Conservation (phyloP, 306 rosid species). For the Quercus agrifolia region DNA sequence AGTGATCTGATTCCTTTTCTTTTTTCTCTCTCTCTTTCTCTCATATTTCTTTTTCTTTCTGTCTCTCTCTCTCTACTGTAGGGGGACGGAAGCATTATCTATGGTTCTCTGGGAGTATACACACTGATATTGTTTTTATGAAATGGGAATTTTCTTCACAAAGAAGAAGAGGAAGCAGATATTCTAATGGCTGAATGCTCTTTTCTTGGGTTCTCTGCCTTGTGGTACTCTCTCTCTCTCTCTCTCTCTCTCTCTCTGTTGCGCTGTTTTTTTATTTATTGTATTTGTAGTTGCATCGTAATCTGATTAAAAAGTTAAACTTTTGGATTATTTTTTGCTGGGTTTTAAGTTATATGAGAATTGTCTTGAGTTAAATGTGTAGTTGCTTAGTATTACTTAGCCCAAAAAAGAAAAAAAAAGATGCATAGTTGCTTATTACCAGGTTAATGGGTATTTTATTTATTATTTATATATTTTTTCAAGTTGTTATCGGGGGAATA, state of each 20-base stretch:
- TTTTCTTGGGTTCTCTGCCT: constrained; percentile 10
- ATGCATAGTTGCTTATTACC: not conserved
- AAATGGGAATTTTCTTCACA: not conserved
- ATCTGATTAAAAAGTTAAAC: not conserved
- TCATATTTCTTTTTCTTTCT: not conserved
- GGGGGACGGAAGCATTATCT: constrained; percentile 1
- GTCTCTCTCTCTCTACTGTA: not conserved
- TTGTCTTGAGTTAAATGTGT: not conserved
- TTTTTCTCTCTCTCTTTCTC: not conserved
- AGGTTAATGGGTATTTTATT: not conserved
- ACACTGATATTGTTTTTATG: not conserved
- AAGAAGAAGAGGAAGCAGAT: constrained; percentile 6
- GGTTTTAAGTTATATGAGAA: not conserved
- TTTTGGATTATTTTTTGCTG: not conserved
- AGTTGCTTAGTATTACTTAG: too few relatives aligned
- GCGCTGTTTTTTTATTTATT: not conserved
- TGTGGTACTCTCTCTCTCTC: constrained; percentile 12
- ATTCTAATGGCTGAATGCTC: not conserved
- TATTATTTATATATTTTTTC: not conserved
- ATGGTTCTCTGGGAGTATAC: not conserved
- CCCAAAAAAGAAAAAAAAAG: too few relatives aligned
- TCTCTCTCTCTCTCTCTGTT: not conserved
- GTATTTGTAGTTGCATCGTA: not conserved
- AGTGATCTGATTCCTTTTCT: constrained; percentile 14
- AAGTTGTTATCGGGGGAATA: not conserved